Base-by-base conservation (phyloP, 2,329 filamentous ascomycete species). In the Clarireedia sp. region DNA sequence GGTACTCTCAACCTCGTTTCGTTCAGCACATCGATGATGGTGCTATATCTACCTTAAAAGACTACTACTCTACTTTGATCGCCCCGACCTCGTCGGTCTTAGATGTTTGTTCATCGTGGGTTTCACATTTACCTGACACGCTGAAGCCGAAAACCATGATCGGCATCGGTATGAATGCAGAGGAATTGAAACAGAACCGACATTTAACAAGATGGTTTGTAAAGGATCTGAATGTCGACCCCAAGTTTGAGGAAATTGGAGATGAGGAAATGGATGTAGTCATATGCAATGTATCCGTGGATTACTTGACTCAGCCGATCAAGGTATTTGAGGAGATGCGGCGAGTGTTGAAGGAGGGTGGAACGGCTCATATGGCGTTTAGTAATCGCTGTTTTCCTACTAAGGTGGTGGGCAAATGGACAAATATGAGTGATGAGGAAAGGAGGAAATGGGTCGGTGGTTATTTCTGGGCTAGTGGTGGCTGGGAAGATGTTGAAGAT, bases 11-110 rank as follows among this genome's bases (percentile, higher is more conserved):
- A 14, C 73, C 77, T 1, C 71, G 76, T 16, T 76, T 78, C 58
- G 76, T 79, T 1, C 77, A 77, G 10, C 78, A 80, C 56, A 79
- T 80, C 60, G 77, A 79, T 60, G 74, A 77, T 43, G 67, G 71
- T 5, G 75, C 76, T 0, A 77, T 79, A 50, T 63, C 64, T 3
- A 66, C 69, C 0, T 62, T 80, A 2, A 67, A 70, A 23, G 58
- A 64, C 2, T 80, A 80, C 65, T 80, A 79, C 62, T 65, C 66
- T n/a, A 59, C 60, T 0, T 68, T 68, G 1, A 66, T 80, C 3
- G 75, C 76, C 0, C 57, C 57, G 3, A 66, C 63, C 46, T 73
- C 75, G 1, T 65, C 62, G 1, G 71, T 79, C 0, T 59, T 80
- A 10, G 77, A 80, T 57, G 69, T 79, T 57, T 80, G 77, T 61